Conservation (phyloP, 2,329 filamentous ascomycete species). For the Dothidotthia symphoricarpi region DNA sequence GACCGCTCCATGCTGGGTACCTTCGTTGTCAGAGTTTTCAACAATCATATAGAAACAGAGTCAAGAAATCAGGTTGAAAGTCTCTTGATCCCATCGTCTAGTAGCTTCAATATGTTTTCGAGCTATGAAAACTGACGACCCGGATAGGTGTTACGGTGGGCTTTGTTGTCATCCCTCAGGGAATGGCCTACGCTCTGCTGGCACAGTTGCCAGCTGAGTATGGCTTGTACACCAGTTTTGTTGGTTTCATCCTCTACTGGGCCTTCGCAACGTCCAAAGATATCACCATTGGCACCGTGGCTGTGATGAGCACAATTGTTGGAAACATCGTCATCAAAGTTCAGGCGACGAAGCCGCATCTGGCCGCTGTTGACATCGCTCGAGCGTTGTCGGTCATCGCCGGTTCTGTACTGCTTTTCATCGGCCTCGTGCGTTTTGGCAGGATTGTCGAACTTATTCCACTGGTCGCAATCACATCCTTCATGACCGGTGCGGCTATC, state of each 20-base stretch:
- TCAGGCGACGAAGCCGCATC: constrained; percentile 49
- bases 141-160: constrained; percentile 66
- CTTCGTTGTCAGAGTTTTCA: too few relatives aligned
- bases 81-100: too few relatives aligned
- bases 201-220: constrained; percentile 78
- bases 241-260: constrained; percentile 94
- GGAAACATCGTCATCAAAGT: constrained; percentile 73
- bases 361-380: constrained; percentile 59
- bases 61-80: too few relatives aligned
- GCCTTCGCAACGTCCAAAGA: constrained; percentile 98
- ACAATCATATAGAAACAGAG: too few relatives aligned
- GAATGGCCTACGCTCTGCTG: constrained; percentile 90
- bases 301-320: constrained; percentile 88
- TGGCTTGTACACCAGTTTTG: constrained; percentile 92
- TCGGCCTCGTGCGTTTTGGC: constrained; percentile 77
- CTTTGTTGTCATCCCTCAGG: constrained; percentile 83
- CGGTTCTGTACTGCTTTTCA: constrained; percentile 73
- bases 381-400: constrained; percentile 75
- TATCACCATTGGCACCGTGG: constrained; percentile 97
- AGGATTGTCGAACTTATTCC: constrained; percentile 96
- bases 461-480: constrained; percentile 84
- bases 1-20: too few relatives aligned
- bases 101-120: too few relatives aligned
- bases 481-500: constrained; percentile 96
- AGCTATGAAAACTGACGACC: too few relatives aligned